Conservation (phyloP, 805 yeast species). For the Candida parachauliodes region DNA sequence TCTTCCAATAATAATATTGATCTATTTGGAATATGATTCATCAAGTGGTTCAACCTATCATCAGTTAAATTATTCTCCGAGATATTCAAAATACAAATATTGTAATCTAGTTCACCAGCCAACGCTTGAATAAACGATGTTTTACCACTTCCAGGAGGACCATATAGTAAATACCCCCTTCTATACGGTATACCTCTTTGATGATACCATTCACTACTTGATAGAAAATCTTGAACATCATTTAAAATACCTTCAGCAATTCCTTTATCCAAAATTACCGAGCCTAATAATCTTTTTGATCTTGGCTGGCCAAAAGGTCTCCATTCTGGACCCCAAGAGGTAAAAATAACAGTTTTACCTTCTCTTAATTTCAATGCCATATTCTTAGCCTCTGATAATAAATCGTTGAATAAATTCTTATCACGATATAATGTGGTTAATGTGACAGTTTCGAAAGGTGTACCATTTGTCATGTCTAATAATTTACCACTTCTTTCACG, state of each 20-base stretch:
- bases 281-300: constrained; percentile 75
- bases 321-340: constrained; percentile 99
- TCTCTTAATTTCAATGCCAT: constrained; percentile 79
- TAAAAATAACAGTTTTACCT: constrained; percentile 90
- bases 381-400: constrained; percentile 78
- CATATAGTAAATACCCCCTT: constrained; percentile 88
- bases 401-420: constrained; percentile 60
- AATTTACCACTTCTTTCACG: constrained; percentile 89
- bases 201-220: constrained; percentile 85
- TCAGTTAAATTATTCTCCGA: constrained; percentile 92
- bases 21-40: constrained; percentile 94
- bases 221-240: constrained; percentile 79
- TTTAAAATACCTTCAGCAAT: constrained; percentile 59
- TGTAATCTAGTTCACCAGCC: constrained; percentile 94
- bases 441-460: constrained; percentile 96
- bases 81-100: constrained; percentile 87
- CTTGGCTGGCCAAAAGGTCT: constrained; percentile 96
- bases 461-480: constrained; percentile 83
- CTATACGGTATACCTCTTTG: constrained; percentile 97
- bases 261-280: constrained; percentile 80
- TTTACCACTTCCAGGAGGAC: constrained; percentile 98
- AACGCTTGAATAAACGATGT: constrained; percentile 94
- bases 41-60: constrained; percentile 87
- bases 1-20: constrained; percentile 85
- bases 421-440: constrained; percentile 87